A percentile compares a stretch with the other conserved stretches of the same genome.
Conservation (phyloP, 2,329 filamentous ascomycete species). For the Madurella mycetomatis region DNA sequence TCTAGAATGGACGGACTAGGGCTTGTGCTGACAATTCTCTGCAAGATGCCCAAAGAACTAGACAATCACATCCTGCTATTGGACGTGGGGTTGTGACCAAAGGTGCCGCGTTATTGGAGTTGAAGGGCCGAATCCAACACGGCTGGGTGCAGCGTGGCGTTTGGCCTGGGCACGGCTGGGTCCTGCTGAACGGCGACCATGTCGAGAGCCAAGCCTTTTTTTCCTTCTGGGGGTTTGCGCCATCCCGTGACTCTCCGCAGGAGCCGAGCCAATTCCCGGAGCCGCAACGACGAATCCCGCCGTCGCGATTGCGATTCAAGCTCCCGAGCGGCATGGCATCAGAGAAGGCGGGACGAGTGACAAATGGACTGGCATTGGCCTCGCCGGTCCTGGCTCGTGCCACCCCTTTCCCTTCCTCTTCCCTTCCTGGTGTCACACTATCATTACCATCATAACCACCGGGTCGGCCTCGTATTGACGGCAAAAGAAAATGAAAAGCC, state of each 20-base stretch:
- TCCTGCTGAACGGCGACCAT: constrained; percentile 15
- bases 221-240: constrained; percentile 15
- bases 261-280: constrained; percentile 7
- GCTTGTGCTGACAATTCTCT: neutral
- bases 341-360: too few relatives aligned
- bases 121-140: constrained; percentile 25
- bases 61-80: neutral
- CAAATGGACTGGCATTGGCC: neutral
- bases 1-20: too few relatives aligned
- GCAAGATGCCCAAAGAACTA: constrained; percentile 3
- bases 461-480: neutral
- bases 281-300: constrained; percentile 5
- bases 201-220: constrained; percentile 1
- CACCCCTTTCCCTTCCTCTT: neutral
- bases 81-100: neutral
- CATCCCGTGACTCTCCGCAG: constrained; percentile 11
- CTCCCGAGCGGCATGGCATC: too few relatives aligned
- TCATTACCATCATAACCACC: too few relatives aligned
- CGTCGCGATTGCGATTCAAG: neutral
- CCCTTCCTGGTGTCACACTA: too few relatives aligned
- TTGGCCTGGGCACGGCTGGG: constrained; percentile 1
- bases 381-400: neutral
- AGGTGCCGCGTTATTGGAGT: neutral
- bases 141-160: constrained; percentile 21
- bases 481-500: neutral